Conservation (phyloP, 2,329 filamentous ascomycete genomes). For the Clonostachys rosea region DNA sequence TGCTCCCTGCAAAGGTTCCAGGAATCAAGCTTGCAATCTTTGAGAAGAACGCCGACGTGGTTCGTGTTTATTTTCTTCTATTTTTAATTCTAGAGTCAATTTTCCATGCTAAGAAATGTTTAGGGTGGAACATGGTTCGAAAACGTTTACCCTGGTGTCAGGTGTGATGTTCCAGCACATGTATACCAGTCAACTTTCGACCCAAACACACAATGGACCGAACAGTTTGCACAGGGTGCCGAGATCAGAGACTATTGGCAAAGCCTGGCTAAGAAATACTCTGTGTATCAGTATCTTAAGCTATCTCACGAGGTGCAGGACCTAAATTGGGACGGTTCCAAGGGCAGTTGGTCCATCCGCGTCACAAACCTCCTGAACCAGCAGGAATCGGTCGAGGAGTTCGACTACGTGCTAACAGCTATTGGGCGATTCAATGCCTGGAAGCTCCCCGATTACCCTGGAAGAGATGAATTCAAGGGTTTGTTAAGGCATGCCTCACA, state of each 20-base stretch:
- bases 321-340: not conserved
- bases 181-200: slow-evolving; percentile 67
- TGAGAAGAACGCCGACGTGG: slow-evolving; percentile 19
- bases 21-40: slow-evolving; percentile 14
- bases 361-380: not conserved
- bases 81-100: too few species aligned
- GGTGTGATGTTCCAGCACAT: slow-evolving; percentile 64
- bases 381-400: not conserved
- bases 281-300: not conserved
- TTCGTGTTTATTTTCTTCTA: too few species aligned
- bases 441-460: slow-evolving; percentile 16
- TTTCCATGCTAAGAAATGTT: too few species aligned
- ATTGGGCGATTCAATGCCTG: slow-evolving; percentile 31
- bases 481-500: slow-evolving; percentile 55
- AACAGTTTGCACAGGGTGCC: slow-evolving; percentile 60
- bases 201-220: slow-evolving; percentile 65
- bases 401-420: not conserved
- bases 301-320: not conserved
- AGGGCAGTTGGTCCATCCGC: not conserved
- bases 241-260: slow-evolving; percentile 28
- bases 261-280: not conserved
- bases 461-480: slow-evolving; percentile 29
- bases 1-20: too few species aligned
- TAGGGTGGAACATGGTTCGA: slow-evolving; percentile 50
- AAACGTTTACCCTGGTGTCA: slow-evolving; percentile 58